Percentiles rank a stretch among this genome's conserved stretches.
Evolutionary conservation across 306 rosid species (phyloP).

Genomic region (Sechiopsis laciniata): DNA sequence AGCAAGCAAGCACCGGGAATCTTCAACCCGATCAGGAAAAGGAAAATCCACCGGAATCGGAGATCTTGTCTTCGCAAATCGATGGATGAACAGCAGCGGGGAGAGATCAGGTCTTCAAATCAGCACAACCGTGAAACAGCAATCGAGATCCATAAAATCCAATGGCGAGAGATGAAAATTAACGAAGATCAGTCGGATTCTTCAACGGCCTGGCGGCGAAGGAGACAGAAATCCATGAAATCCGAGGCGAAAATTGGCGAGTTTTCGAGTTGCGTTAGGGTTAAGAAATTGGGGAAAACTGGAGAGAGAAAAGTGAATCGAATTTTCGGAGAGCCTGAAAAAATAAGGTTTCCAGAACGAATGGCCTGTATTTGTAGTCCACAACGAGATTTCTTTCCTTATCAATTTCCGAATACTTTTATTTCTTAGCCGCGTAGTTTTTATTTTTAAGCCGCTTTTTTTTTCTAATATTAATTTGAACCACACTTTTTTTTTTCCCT

Average conservation of each 20-base stretch:
- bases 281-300: constrained; percentile 9
- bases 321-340: background rate
- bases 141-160: background rate
- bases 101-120: constrained; percentile 14
- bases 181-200: background rate
- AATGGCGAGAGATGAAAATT: background rate
- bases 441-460: no score
- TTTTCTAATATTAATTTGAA: no score
- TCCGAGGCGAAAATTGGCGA: background rate
- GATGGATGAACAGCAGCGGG: constrained; percentile 20
- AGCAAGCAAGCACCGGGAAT: constrained; percentile 12
- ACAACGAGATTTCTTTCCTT: background rate
- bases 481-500: no score
- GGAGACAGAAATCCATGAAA: background rate
- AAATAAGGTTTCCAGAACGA: background rate
- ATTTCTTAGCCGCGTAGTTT: no score
- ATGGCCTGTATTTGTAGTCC: background rate
- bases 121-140: background rate
- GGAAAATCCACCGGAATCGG: constrained; percentile 3
- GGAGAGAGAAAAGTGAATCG: background rate
- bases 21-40: constrained; percentile 19
- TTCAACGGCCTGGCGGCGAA: background rate
- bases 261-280: constrained; percentile 16
- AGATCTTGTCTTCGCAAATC: constrained; percentile 1
- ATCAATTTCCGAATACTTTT: background rate